Conservation (phyloP, 306 rosid species). For the Aeschynomene evenia region DNA sequence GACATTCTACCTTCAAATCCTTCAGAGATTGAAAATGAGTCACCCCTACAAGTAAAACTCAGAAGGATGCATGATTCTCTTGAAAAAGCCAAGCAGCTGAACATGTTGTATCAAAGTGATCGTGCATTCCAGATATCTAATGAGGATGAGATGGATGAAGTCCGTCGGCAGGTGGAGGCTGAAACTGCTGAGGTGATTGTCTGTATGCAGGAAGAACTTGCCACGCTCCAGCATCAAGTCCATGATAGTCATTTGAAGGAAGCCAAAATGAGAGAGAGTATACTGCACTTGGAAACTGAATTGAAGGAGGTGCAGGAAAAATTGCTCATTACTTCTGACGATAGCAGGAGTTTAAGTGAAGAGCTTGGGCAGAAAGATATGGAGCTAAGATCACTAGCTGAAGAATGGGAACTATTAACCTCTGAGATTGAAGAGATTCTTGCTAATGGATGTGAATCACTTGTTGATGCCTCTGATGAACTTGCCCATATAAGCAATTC, state of each 20-base stretch:
- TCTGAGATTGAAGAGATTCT: constrained; percentile 84
- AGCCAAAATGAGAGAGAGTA: constrained; percentile 60
- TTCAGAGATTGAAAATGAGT: constrained; percentile 37
- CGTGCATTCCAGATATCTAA: constrained; percentile 70
- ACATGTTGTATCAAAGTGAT: constrained; percentile 70
- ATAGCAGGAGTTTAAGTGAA: constrained; percentile 52
- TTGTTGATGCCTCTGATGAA: constrained; percentile 68
- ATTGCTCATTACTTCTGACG: constrained; percentile 39
- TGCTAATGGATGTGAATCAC: constrained; percentile 60
- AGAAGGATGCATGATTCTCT: constrained; percentile 86
- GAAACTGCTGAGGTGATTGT: constrained; percentile 97
- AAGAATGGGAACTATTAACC: constrained; percentile 70
- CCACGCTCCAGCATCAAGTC: constrained; percentile 66
- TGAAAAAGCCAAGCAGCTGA: constrained; percentile 84
- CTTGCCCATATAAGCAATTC: constrained; percentile 63
- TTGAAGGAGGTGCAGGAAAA: constrained; percentile 58
- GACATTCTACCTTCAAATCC: constrained; percentile 41
- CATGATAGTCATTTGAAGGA: constrained; percentile 65
- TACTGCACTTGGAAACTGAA: constrained; percentile 54
- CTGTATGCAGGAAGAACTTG: constrained; percentile 94
- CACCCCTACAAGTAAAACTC: constrained; percentile 58
- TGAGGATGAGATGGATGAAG: constrained; percentile 89
- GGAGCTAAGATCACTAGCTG: constrained; percentile 52
- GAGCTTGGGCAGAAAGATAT: constrained; percentile 56
- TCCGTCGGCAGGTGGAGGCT: constrained; percentile 77